Evolutionary conservation across 1,284 basidiomycete species (phyloP).

Genomic region (Cutaneotrichosporon dermatis): DNA sequence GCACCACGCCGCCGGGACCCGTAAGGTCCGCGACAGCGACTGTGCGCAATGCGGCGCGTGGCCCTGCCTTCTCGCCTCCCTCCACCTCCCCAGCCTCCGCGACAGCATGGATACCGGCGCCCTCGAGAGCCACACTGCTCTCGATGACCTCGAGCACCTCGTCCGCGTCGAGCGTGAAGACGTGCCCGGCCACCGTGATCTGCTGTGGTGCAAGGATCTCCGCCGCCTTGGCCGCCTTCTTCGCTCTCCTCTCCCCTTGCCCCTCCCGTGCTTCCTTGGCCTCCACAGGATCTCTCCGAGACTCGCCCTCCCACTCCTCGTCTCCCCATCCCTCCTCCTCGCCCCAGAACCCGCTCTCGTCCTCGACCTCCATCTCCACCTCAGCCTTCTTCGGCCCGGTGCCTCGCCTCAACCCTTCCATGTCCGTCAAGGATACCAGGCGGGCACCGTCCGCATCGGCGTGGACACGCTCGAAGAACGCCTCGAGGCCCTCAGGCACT

Average conservation of each 20-base stretch:
- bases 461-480: constrained; percentile 12
- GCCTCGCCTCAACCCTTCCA: constrained; percentile 11
- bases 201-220: constrained; percentile 1
- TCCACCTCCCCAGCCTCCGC: too few relatives aligned
- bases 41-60: constrained; percentile 6
- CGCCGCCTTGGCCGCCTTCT: neutral
- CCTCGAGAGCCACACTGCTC: neutral
- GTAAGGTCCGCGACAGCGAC: constrained; percentile 12
- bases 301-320: neutral
- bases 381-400: neutral
- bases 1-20: constrained; percentile 12
- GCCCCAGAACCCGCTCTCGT: neutral
- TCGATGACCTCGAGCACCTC: constrained; percentile 15
- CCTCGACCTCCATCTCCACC: neutral
- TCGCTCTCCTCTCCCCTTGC: neutral
- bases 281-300: too few relatives aligned
- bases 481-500: constrained; percentile 1
- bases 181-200: neutral
- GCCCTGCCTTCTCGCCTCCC: neutral
- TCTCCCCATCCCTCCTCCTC: neutral
- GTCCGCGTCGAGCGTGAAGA: constrained; percentile 12
- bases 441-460: neutral
- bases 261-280: neutral
- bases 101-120: neutral
- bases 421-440: constrained; percentile 6